Evolutionary conservation across 2,329 filamentous ascomycete species (phyloP), one percentile per base, ranked within the genome.

Genomic region (Westerdykella aurantiaca): DNA sequence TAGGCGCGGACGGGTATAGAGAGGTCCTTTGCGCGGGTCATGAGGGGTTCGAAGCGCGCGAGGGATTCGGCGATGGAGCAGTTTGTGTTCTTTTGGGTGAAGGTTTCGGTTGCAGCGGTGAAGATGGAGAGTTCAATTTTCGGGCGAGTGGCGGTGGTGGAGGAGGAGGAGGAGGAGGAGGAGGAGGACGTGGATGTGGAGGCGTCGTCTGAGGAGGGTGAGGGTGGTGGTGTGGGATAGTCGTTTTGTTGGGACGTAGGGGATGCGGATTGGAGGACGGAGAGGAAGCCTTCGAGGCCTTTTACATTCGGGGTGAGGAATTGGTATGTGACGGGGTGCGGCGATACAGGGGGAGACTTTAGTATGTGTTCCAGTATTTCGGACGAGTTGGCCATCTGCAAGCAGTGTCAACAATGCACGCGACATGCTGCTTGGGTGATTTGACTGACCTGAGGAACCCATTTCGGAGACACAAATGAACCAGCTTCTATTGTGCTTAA

Each of bases 391-490:
- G 83, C 82, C 86, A 91, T 90, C 83, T 88, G 44, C 11, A 38
- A 31, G 6, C 11, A 31, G n/a, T 22, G 38, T 64, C 45, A 63
- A 55, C 38, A 43, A 3, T 84, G 83, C 43, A 88, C 35, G 81
- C 77, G 83, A 87, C 11, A 29, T 29, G 33, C 13, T 35, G 33
- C 7, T 14, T 35, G 6, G 3, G 33, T 16, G 11, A n/a, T 14
- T 22, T 44, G 23, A n/a, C 53, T 42, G 37, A 88, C 80, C 75
- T 93, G 88, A 3, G 88, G 88, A 39, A 90, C 83, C 79, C 85
- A 90, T 78, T 86, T 88, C 1, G 88, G 86, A 38, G 85, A 80
- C 9, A 94, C 88, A 59, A 94, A 88, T 1, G 85, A 86, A 1
- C 87, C 88, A 14, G 85, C 82, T 66, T 94, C 88, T 49, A 94